Base-by-base conservation (phyloP, 495 filamentous ascomycete genomes). In the Antarctomyces pellizariae region DNA sequence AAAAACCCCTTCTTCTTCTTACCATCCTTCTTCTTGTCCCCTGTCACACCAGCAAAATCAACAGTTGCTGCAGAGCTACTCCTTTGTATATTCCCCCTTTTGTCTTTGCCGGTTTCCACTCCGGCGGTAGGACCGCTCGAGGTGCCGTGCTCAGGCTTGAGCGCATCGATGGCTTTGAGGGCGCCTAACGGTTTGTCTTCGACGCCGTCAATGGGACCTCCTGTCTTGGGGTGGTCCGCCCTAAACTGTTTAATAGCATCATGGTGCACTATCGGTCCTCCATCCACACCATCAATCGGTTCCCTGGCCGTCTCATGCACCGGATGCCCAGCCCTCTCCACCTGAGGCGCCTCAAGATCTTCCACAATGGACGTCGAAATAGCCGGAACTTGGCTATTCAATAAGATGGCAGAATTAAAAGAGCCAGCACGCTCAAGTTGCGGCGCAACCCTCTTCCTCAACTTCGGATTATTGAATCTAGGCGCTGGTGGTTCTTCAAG, bases 1-100 rank as follows among this genome's bases (percentile, higher is more conserved):
- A 41, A 35, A 19, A 16, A 23, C 13, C 25, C 28, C 21, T 40
- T 40, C 33, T 42, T 42, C 31, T 38, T 42, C 25, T 38, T 42
- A 18, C 16, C 28, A 7, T 10, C 7, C 11, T 26, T 39, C 4
- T 16, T 22, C 12, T 10, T 16, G 13, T 19, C 33, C 10, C 27
- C 21, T 2, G 13, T 19, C 3, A 10, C 12, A 8, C 22, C 12
- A 29, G 31, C 32, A 8, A 33, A 20, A 9, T 16, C 30, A 12
- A 12, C 31, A 5, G 33, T 32, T 21, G 33, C 36, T 12, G 39
- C 38, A 16, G 28, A 36, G 29, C 36, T 24, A 7, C 39, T 27
- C 5, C 26, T 24, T 8, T 28, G 33, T 7, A 42, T 7, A 22
- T 33, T 31, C 4, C 36, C 36, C 19, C 32, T 32, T 7, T 24